These are phyloP conservation scores for Spongispora temasekensis DNA, from an alignment of 1,284 basidiomycete species.

Conservation along the genomic window DNA sequence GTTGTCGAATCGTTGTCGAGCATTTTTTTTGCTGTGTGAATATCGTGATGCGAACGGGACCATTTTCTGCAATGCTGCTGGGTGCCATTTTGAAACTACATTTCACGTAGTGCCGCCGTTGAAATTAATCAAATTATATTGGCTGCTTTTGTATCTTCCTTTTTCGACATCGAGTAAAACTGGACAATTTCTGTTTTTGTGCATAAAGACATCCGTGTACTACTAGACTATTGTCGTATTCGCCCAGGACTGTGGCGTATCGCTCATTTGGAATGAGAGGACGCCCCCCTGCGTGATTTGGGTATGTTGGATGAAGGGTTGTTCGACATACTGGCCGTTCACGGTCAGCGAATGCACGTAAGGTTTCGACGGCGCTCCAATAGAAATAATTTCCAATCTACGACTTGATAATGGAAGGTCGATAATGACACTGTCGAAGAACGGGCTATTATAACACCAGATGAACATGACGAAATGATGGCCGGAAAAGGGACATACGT, in stretches of 20 bases:
- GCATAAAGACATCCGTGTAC: no score
- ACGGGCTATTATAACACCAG: conserved; percentile 20
- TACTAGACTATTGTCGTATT: no score
- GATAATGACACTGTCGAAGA: conserved; percentile 67
- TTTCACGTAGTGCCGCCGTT: no score
- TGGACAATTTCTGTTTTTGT: no score
- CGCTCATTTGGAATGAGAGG: conserved; percentile 68
- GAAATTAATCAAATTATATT: no score
- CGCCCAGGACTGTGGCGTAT: conserved; percentile 45
- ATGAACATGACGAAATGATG: background rate
- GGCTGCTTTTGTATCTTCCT: no score
- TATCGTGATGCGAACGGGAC: background rate
- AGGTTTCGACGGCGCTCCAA: conserved; percentile 53
- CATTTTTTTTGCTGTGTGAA: conserved; percentile 3
- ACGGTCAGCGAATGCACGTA: conserved; percentile 62
- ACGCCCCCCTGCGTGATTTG: conserved; percentile 58
- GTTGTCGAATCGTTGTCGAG: background rate
- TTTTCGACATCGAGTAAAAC: no score
- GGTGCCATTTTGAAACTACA: background rate
- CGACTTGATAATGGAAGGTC: conserved; percentile 46
- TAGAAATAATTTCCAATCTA: conserved; percentile 52
- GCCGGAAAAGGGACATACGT: conserved; percentile 41
- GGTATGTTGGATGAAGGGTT: conserved; percentile 57
- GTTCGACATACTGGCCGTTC: conserved; percentile 45
- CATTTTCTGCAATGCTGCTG: conserved; percentile 4